Evolutionary conservation across 1,284 basidiomycete species (phyloP), one percentile per base, ranked within the genome.

Genomic region (Termitomyces sp.): DNA sequence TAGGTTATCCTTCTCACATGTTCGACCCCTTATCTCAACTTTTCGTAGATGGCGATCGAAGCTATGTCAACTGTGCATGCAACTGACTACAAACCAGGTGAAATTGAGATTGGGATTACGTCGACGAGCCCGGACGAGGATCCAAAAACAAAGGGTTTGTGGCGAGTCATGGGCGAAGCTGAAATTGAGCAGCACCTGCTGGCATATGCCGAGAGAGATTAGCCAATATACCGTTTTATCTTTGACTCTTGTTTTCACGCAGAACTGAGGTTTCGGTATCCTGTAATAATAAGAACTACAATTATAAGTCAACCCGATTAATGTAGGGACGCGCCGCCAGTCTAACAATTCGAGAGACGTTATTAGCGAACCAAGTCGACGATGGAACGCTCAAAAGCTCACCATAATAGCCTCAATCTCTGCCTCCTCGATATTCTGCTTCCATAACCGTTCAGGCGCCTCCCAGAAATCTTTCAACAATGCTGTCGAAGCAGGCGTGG

Each of bases 1-100:
- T 90, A 61, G 53, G 76, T 68, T 9, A 34, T 39, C 19, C 24
- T 21, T 40, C 10, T 26, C 36, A 39, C 12, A 9, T 50, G 3
- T 31, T 52, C 30, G 12, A 38, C 9, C 12, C 10, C 31, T 19
- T 12, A 1, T 38, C 42, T 50, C 55, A 49, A 50, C 38, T 43
- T 52, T 21, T 8, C 43, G 41, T 60, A 98, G 90, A 83, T 98
- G 72, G 96, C 96, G 0, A 94, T 99, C 58, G 93, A 96, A 70
- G 89, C 90, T 13, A 88, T 99, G 70, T 92, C 92, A 34, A 93
- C 88, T 0, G 88, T 98, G 54, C 87, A 94, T 70, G 88, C 93
- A 31, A 97, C 95, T 21, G 97, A 99, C 70, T 94, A 95, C 77
- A 98, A 98, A 71, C 76, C 89, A 0, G 88, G 86, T 40, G 91